Percentiles rank a stretch among this genome's conserved stretches.
Conservation (phyloP, 495 filamentous ascomycete genomes). For the Penicillium pancosmium region DNA sequence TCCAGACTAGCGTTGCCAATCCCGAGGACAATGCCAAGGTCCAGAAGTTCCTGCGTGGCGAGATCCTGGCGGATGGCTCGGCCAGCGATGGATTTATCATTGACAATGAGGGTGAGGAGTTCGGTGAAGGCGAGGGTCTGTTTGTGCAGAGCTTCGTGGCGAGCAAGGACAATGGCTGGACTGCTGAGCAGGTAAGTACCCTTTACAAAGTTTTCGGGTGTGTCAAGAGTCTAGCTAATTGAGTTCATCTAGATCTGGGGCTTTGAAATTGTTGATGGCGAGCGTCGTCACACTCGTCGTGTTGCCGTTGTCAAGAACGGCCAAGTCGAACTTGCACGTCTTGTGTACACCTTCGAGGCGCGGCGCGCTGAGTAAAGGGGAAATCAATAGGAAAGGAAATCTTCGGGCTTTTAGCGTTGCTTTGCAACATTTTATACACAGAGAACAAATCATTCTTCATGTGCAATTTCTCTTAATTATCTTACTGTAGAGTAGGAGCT, state of each 20-base stretch:
- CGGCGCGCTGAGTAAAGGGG: constrained; percentile 6
- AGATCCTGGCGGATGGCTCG: constrained; percentile 41
- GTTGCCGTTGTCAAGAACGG: constrained; percentile 65
- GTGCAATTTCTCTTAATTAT: not conserved
- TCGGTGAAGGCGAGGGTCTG: constrained; percentile 42
- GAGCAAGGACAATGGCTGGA: constrained; percentile 47
- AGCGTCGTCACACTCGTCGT: constrained; percentile 69
- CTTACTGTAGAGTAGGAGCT: no score
- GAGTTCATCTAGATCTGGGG: constrained; percentile 57
- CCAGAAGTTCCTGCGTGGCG: constrained; percentile 46
- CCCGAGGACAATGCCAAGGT: constrained; percentile 47
- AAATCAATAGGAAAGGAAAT: not conserved
- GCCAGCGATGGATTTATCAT: constrained; percentile 40
- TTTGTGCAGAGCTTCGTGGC: constrained; percentile 51
- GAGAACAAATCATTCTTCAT: not conserved
- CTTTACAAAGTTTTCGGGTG: not conserved
- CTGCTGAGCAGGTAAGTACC: constrained; percentile 51
- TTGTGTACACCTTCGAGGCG: constrained; percentile 71
- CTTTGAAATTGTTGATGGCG: constrained; percentile 58
- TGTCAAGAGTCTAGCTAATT: constrained; percentile 4
- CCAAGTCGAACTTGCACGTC: constrained; percentile 60
- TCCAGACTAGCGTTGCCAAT: constrained; percentile 38
- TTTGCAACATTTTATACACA: not conserved
- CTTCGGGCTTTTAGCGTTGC: constrained; percentile 1
- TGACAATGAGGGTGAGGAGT: constrained; percentile 39